phyloP scores from a whole-genome alignment of 2,329 filamentous ascomycete species.

The Sclerotinia nivalis region DNA sequence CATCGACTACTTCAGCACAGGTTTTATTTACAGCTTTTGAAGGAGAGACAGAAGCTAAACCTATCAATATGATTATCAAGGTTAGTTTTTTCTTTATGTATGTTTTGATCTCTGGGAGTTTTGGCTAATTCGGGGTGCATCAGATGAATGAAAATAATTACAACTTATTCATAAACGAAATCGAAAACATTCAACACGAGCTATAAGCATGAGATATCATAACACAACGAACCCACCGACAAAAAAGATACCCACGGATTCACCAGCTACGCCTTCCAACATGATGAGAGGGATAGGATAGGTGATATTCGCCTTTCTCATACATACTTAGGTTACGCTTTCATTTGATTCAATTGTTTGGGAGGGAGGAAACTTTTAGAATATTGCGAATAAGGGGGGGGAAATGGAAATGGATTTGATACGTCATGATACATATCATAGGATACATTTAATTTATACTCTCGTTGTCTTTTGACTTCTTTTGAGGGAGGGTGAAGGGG shows the following conservation, averaged over 20 bases:
- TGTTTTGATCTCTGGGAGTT: slow-evolving; percentile 19
- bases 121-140: background rate
- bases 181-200: slow-evolving; percentile 42
- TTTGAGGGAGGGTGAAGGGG: too few relatives aligned
- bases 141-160: slow-evolving; percentile 42
- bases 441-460: too few relatives aligned
- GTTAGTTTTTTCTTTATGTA: slow-evolving; percentile 45
- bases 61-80: slow-evolving; percentile 62
- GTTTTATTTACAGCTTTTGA: slow-evolving; percentile 67
- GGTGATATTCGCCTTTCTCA: background rate
- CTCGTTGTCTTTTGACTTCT: too few relatives aligned
- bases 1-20: slow-evolving; percentile 55
- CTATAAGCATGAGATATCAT: slow-evolving; percentile 26
- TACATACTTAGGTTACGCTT: background rate
- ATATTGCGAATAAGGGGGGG: background rate
- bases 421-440: too few relatives aligned
- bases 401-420: too few relatives aligned
- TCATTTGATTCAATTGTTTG: background rate
- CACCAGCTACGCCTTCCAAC: background rate
- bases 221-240: background rate
- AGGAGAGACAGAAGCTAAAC: slow-evolving; percentile 54
- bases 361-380: slow-evolving; percentile 7
- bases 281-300: background rate
- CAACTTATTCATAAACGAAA: slow-evolving; percentile 40
- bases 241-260: background rate